Conservation (phyloP, 495 filamentous ascomycete species). For the Tricharina praecox region DNA sequence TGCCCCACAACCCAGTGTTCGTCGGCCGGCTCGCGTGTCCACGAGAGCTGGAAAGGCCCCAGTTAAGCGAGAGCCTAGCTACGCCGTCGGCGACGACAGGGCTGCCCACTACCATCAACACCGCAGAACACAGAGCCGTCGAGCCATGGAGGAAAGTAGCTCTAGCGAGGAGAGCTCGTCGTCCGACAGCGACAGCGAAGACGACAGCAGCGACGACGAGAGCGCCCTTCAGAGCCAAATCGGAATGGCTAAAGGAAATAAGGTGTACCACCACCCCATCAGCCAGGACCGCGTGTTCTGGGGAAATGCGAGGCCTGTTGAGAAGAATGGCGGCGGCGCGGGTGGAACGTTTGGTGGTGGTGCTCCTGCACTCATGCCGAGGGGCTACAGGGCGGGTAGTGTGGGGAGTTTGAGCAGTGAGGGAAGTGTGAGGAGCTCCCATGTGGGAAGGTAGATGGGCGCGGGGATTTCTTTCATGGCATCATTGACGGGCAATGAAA, state of each 20-base stretch:
- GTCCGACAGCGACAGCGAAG: slow-evolving; percentile 21
- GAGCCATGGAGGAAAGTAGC: slow-evolving; percentile 4
- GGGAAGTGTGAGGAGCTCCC: slow-evolving; percentile 17
- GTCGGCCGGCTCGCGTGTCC: neutral
- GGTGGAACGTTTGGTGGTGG: slow-evolving; percentile 21
- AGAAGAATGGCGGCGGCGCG: slow-evolving; percentile 21
- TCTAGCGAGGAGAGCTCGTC: neutral
- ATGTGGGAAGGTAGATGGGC: neutral
- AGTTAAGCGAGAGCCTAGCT: slow-evolving; percentile 1
- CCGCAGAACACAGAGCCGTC: neutral
- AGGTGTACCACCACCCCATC: slow-evolving; percentile 21
- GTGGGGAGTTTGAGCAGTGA: slow-evolving; percentile 19
- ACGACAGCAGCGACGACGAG: slow-evolving; percentile 10
- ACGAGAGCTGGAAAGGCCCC: neutral
- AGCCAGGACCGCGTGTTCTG: slow-evolving; percentile 12
- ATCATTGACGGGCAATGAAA: no score
- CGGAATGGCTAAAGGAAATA: slow-evolving; percentile 25
- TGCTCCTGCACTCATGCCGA: slow-evolving; percentile 16
- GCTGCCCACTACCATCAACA: slow-evolving; percentile 6
- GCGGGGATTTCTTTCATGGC: neutral
- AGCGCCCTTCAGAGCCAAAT: slow-evolving; percentile 15
- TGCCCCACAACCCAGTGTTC: no score
- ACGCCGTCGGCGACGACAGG: slow-evolving; percentile 5
- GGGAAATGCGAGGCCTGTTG: slow-evolving; percentile 13
- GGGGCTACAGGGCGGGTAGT: slow-evolving; percentile 21